Evolutionary conservation across 257 asterid species (phyloP).

Genomic region (Echium plantagineum): DNA sequence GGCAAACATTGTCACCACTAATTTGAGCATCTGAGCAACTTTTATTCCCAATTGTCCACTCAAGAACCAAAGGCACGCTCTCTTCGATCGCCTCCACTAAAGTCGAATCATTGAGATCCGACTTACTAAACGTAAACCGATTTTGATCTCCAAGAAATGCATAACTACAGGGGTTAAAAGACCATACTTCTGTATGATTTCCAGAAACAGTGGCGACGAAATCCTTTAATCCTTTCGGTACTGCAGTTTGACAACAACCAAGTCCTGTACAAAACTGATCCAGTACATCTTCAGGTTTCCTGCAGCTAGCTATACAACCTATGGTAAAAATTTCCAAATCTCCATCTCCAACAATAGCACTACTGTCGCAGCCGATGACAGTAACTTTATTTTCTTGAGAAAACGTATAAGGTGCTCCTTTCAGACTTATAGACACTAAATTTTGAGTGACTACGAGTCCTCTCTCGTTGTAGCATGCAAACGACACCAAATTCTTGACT

Average conservation of each 20-base stretch:
- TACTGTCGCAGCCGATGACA: constrained; percentile 5
- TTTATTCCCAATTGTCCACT: constrained; percentile 9
- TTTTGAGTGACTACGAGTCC: background rate
- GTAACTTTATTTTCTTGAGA: constrained; percentile 8
- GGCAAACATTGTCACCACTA: background rate
- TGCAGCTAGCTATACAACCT: constrained; percentile 2
- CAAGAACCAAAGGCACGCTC: constrained; percentile 10
- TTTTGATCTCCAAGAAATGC: constrained; percentile 9
- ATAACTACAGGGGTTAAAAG: constrained; percentile 13
- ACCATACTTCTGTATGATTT: constrained; percentile 5
- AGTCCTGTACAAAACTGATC: background rate
- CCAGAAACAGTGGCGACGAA: background rate
- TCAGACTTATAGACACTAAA: background rate
- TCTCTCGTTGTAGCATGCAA: constrained; percentile 3
- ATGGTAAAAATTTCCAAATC: background rate
- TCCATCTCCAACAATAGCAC: background rate
- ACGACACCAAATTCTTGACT: background rate
- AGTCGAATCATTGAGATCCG: constrained; percentile 3
- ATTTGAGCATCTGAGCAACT: constrained; percentile 4
- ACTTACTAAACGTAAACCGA: background rate
- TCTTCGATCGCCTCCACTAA: background rate
- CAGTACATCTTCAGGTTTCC: background rate
- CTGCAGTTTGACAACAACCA: constrained; percentile 11
- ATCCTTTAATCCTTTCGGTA: constrained; percentile 6
- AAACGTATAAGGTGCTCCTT: background rate